Conservation (phyloP, 2,329 filamentous ascomycete species). For the Neonectria hederae region DNA sequence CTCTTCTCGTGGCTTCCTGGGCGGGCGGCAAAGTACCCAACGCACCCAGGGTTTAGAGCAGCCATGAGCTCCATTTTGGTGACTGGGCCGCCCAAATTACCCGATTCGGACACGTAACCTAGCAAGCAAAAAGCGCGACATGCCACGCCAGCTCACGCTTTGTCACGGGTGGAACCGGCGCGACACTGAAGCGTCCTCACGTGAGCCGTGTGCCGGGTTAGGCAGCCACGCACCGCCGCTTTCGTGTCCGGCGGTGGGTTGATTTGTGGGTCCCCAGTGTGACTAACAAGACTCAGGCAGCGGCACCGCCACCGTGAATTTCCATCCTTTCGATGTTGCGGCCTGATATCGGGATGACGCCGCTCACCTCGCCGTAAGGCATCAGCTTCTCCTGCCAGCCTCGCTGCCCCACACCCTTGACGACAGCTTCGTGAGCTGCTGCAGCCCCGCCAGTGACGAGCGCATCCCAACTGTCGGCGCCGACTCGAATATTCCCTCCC, state of each 20-base stretch:
- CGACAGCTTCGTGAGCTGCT: conserved; percentile 46
- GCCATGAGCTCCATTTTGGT: neutral
- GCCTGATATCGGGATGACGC: conserved; percentile 27
- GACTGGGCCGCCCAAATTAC: conserved; percentile 3
- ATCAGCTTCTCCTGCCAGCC: conserved; percentile 30
- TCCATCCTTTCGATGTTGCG: conserved; percentile 5
- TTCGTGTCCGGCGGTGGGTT: no score
- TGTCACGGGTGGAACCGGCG: conserved; percentile 39
- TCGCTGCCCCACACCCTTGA: conserved; percentile 44
- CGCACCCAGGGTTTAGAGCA: neutral
- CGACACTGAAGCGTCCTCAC: conserved; percentile 50
- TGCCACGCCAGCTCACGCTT: conserved; percentile 30
- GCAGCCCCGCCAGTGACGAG: conserved; percentile 46
- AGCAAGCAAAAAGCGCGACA: conserved; percentile 12
- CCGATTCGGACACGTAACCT: conserved; percentile 4
- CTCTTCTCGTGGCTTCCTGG: neutral
- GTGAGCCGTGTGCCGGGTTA: conserved; percentile 42
- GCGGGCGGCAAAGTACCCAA: conserved; percentile 1
- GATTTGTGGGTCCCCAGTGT: conserved; percentile 1
- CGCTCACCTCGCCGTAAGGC: conserved; percentile 30
- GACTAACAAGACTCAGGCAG: conserved; percentile 27
- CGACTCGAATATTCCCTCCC: conserved; percentile 23
- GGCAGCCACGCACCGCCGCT: conserved; percentile 44
- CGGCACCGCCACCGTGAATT: conserved; percentile 13
- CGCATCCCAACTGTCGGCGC: conserved; percentile 38